Conservation (phyloP, 352 stramenopile species). For the Phytophthora citrophthora region DNA sequence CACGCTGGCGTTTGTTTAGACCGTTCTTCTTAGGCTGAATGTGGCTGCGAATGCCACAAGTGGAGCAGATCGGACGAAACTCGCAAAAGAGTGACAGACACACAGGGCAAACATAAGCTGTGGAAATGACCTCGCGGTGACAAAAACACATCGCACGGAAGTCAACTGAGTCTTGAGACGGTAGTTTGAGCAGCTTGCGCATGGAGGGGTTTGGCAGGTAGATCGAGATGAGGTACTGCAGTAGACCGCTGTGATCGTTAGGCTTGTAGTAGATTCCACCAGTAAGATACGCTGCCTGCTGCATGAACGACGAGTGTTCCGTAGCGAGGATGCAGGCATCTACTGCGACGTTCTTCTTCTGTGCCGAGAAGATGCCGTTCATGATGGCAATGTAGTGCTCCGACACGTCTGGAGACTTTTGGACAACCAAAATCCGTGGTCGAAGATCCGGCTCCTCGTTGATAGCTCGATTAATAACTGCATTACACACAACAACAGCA, state of each 20-base stretch:
- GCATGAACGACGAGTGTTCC: conserved; percentile 88
- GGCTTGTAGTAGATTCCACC: conserved; percentile 90
- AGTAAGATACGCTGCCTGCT: conserved; percentile 88
- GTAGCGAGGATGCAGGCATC: conserved; percentile 79
- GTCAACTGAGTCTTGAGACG: conserved; percentile 87
- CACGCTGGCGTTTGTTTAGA: conserved; percentile 40
- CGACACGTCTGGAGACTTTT: conserved; percentile 85
- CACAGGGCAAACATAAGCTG: conserved; percentile 86
- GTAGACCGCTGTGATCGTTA: conserved; percentile 63
- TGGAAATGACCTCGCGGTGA: conserved; percentile 83
- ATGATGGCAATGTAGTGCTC: conserved; percentile 92
- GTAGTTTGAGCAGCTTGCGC: conserved; percentile 84
- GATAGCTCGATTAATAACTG: conserved; percentile 89
- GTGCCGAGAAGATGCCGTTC: conserved; percentile 90
- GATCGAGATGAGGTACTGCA: conserved; percentile 89
- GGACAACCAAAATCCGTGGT: conserved; percentile 84
- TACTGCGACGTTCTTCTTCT: conserved; percentile 87
- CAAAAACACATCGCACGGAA: conserved; percentile 92
- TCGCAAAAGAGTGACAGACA: conserved; percentile 90
- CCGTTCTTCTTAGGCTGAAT: conserved; percentile 77
- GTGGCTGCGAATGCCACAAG: conserved; percentile 84
- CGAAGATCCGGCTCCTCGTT: conserved; percentile 76
- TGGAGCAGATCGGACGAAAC: conserved; percentile 89
- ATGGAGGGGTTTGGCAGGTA: conserved; percentile 83
- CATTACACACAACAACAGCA: not conserved